These are phyloP conservation scores for Yamadazyma scolyti DNA, from an alignment of 805 yeast genomes.

Conservation along the genomic window DNA sequence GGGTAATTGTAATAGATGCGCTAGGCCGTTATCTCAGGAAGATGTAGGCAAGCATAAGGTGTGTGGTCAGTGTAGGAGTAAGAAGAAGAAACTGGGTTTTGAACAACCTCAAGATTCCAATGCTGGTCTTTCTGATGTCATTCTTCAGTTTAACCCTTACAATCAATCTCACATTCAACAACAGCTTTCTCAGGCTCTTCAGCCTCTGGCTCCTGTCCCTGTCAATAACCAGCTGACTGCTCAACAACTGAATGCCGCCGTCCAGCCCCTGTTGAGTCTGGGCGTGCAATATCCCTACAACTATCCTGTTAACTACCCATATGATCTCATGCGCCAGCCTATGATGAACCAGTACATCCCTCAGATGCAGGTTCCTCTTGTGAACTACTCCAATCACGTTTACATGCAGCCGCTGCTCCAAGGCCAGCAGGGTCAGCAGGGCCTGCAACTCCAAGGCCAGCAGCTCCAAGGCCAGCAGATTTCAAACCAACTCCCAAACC, in stretches of 20 bases:
- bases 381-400: too few species aligned
- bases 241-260: too few species aligned
- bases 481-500: conserved; percentile 10
- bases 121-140: conserved; percentile 1
- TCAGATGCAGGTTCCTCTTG: too few species aligned
- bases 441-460: conserved; percentile 13
- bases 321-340: too few species aligned
- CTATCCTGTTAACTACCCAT: too few species aligned
- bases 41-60: conserved; percentile 55
- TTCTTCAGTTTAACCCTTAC: conserved; percentile 7
- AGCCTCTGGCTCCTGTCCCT: conserved; percentile 11
- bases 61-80: conserved; percentile 49
- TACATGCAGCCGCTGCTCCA: not conserved
- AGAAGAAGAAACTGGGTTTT: conserved; percentile 40
- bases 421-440: conserved; percentile 6
- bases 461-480: conserved; percentile 11
- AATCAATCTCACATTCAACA: conserved; percentile 11
- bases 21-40: conserved; percentile 40
- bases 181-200: conserved; percentile 13
- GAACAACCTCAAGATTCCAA: conserved; percentile 2
- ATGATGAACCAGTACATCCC: too few species aligned
- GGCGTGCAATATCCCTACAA: too few species aligned
- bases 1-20: conserved; percentile 65
- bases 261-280: too few species aligned
- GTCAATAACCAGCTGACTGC: too few species aligned